Evolutionary conservation across 805 yeast species (phyloP), one percentile per base, ranked within the genome.

Genomic region (Yamadazyma scolyti): DNA sequence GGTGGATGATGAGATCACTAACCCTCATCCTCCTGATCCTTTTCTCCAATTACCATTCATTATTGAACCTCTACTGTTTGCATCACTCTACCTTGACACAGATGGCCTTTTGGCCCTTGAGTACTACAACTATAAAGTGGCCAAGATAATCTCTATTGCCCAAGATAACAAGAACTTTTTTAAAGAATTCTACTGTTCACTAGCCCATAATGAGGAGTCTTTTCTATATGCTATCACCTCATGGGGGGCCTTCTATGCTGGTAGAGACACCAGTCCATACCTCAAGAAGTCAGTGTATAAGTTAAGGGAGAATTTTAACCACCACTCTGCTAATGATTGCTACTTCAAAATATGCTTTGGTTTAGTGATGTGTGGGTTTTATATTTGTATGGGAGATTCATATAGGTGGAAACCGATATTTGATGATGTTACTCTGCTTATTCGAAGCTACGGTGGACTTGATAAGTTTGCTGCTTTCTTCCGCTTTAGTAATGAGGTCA

Each of bases 221-320:
- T 36, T 53, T 16, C 39, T 44, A 25, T 40, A 49, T 28, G 48
- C 50, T 2, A 16, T 55, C 12, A 47, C 57, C 1, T 48, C 58
- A 3, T 55, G 61, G 61, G 61, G 61, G 6, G 58, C 50, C 4
- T 26, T 44, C 4, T 40, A 42, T 34, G 21, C 34, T 26, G 48
- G 43, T 5, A 28, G 33, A 11, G 33, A 34, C n/a, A 33, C 27
- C n/a, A 35, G 31, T 3, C 39, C 33, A 4, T 43, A 41, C 23
- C 16, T 41, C n/a, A 27, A 9, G 3, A 43, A 34, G 19, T 33
- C 47, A 6, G 21, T 29, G 2, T 12, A 19, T 1, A 23, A 23
- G 5, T 31, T 40, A 11, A 33, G 34, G 12, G 25, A 36, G 16
- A 25, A 30, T 14, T 26, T 39, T 18, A 27, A 23, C 5, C 5